These are phyloP conservation scores for Eucalyptus tenuipes DNA, from an alignment of 345 rosid species.

Conservation along the genomic window DNA sequence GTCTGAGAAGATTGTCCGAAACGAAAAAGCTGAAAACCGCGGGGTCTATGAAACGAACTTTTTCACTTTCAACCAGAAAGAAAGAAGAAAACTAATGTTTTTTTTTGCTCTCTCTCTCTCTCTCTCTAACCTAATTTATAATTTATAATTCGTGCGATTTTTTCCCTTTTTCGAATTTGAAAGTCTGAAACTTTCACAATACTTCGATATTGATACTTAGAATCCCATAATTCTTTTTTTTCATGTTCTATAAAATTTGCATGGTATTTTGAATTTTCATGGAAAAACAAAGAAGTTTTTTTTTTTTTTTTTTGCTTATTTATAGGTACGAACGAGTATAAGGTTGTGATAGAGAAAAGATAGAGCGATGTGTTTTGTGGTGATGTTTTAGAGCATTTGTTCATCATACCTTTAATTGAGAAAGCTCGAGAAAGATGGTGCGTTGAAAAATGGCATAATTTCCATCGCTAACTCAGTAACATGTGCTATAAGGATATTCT, in stretches of 20 bases:
- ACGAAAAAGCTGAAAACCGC: not conserved
- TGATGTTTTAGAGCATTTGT: not conserved
- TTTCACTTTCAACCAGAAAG: not conserved
- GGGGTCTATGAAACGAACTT: not conserved
- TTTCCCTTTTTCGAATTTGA: not conserved
- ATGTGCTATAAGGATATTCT: not conserved
- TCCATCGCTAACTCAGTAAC: not conserved
- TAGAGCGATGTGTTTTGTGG: not conserved
- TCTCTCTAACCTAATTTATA: not conserved
- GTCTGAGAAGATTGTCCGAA: not conserved
- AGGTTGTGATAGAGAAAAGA: not conserved
- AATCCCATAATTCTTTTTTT: not conserved
- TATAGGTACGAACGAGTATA: fast-evolving
- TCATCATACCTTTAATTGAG: not conserved
- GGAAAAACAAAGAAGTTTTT: not conserved
- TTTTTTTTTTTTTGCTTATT: not conserved
- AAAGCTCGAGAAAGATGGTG: not conserved
- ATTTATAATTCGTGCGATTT: not conserved
- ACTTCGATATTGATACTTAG: not conserved
- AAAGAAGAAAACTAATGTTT: not conserved
- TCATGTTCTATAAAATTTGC: not conserved
- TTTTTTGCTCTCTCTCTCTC: too few species aligned
- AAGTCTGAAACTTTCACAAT: not conserved
- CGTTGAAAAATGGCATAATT: not conserved
- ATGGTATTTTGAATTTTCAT: not conserved